Base-by-base conservation (phyloP, 2,329 filamentous ascomycete genomes). In the Whalleya microplaca region DNA sequence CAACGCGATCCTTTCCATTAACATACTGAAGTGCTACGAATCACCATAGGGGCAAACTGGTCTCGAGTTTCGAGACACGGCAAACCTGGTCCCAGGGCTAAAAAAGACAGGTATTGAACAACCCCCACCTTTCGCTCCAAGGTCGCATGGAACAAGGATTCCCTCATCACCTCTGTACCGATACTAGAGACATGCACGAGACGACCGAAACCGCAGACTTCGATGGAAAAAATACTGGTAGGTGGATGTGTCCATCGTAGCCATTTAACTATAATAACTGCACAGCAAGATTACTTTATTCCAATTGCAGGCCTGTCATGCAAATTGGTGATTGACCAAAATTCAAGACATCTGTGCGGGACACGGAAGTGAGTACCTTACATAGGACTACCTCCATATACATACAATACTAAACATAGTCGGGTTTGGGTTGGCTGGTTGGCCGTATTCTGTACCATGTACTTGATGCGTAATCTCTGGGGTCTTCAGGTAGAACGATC, bases 101-200 rank as follows among this genome's bases (percentile, higher is more conserved):
- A 57, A 59, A 62, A 53, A 51, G 46, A 60, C 54, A 60, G 54
- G 60, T 60, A 57, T 60, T 51, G 57, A 59, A 32, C 27, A 53
- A 53, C 43, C 57, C 58, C 60, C 57, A 60, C 60, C 60, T 56
- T 46, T 27, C 53, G 53, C 58, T 63, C 46, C 48, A 56, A 50
- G 48, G 60, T 61, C 55, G 52, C 52, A 50, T 56, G 47, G 49
- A 41, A 43, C 57, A 61, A 37, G 58, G 57, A 58, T 61, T 45
- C 45, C 43, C 45, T 52, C 49, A 58, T 61, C 60, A 63, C 60
- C 60, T 58, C 60, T 54, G 58, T 60, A 50, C 44, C 54, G 51
- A 62, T 62, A 61, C 48, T 37, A 58, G 50, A 63, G 57, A 63
- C 60, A 61, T 53, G 45, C 60, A 54, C 60, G 58, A 61, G 60